These are phyloP conservation scores for Quercus wislizeni DNA, from an alignment of 306 rosid genomes.

Conservation along the genomic window DNA sequence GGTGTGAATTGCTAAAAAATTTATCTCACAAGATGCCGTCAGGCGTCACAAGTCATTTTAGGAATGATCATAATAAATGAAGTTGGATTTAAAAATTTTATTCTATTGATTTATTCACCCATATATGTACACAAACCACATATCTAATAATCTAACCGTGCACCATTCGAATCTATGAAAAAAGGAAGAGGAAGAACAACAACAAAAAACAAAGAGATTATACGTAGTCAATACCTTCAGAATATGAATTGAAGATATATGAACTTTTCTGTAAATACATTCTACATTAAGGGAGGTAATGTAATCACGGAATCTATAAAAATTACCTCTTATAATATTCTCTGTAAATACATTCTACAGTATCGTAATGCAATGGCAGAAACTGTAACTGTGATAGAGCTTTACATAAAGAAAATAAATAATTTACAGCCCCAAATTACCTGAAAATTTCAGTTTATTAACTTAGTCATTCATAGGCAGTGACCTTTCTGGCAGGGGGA, in stretches of 20 bases:
- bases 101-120: too few relatives aligned
- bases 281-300: neutral
- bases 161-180: too few relatives aligned
- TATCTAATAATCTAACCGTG: too few relatives aligned
- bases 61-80: too few relatives aligned
- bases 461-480: conserved; percentile 46
- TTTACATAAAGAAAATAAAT: neutral
- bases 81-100: too few relatives aligned
- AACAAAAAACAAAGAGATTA: too few relatives aligned
- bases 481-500: conserved; percentile 59
- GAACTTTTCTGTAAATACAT: neutral
- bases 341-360: neutral
- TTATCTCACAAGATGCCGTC: too few relatives aligned
- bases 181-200: too few relatives aligned
- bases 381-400: neutral
- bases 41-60: too few relatives aligned
- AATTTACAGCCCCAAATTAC: conserved; percentile 1
- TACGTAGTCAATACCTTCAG: neutral
- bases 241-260: neutral
- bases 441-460: neutral
- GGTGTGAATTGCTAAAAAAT: too few relatives aligned
- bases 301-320: neutral
- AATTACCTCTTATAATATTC: neutral
- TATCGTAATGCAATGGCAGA: neutral
- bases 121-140: too few relatives aligned